A percentile compares a stretch with the other conserved stretches of the same genome.
These are phyloP conservation scores for Xylariaceae sp. DNA, from an alignment of 2,329 filamentous ascomycete genomes.

Conservation along the genomic window DNA sequence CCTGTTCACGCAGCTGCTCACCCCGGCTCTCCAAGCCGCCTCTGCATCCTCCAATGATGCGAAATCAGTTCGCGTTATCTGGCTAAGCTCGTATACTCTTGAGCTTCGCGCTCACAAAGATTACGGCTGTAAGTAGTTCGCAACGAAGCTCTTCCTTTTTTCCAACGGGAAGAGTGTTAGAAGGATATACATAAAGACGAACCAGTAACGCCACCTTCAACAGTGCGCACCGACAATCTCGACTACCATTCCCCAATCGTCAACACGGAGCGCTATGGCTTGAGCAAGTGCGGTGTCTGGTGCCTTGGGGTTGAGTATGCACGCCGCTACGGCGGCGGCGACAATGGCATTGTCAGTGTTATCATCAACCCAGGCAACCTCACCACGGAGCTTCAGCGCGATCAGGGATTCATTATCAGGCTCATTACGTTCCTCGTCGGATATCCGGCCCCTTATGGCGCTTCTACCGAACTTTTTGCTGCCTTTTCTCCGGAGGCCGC, in stretches of 20 bases:
- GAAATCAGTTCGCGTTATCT: constrained; percentile 24
- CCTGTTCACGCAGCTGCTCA: constrained; percentile 27
- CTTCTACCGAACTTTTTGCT: constrained; percentile 46
- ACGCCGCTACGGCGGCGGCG: constrained; percentile 6
- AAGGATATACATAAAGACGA: too few relatives aligned
- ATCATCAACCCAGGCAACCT: constrained; percentile 40
- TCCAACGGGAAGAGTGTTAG: too few relatives aligned
- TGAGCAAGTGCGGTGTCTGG: constrained; percentile 17
- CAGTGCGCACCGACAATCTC: constrained; percentile 17
- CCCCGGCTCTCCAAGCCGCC: constrained; percentile 19
- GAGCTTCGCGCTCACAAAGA: background rate
- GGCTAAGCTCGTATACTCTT: constrained; percentile 22
- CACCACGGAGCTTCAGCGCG: constrained; percentile 35
- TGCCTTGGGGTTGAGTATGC: constrained; percentile 13
- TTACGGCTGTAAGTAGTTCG: background rate
- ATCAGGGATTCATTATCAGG: constrained; percentile 21
- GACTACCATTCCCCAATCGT: constrained; percentile 16
- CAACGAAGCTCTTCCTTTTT: too few relatives aligned
- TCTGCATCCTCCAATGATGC: constrained; percentile 1
- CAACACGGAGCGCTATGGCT: constrained; percentile 16
- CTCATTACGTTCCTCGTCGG: constrained; percentile 17
- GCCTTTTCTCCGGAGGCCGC: constrained; percentile 43
- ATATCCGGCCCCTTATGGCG: constrained; percentile 35
- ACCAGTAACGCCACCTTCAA: too few relatives aligned
- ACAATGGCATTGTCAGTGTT: constrained; percentile 25